These are phyloP conservation scores for Ophiostoma piceae DNA, from an alignment of 2,329 filamentous ascomycete genomes.

Conservation along the genomic window DNA sequence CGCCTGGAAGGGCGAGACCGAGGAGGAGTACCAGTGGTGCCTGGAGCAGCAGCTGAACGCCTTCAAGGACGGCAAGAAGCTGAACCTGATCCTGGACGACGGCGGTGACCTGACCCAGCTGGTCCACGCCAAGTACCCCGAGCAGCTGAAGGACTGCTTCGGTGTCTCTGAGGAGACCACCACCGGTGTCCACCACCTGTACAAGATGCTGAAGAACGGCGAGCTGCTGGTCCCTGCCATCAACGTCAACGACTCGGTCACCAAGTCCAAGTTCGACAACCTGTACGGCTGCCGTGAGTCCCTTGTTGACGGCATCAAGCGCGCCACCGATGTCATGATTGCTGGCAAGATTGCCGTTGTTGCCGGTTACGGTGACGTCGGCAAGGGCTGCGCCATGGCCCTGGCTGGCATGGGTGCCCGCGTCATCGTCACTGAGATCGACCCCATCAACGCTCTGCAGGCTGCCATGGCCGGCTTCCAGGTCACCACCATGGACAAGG, in stretches of 20 bases:
- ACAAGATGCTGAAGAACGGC: constrained; percentile 91
- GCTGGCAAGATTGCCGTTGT: constrained; percentile 98
- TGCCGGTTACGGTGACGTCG: constrained; percentile 97
- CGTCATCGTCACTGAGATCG: constrained; percentile 92
- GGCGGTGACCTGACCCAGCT: constrained; percentile 95
- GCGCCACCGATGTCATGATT: constrained; percentile 99
- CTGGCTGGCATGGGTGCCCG: constrained; percentile 96
- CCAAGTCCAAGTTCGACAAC: constrained; percentile 99
- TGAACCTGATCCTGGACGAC: constrained; percentile 99
- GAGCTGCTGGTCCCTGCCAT: constrained; percentile 88
- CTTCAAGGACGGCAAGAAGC: constrained; percentile 94
- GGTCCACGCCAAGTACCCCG: constrained; percentile 96
- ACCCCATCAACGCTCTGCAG: constrained; percentile 99
- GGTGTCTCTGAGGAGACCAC: constrained; percentile 99
- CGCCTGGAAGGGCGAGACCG: constrained; percentile 82
- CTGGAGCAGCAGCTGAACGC: constrained; percentile 94
- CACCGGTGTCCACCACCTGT: constrained; percentile 98
- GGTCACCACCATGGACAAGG: constrained; percentile 96
- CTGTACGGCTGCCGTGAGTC: constrained; percentile 99
- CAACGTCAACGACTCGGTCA: constrained; percentile 99
- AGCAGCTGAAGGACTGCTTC: constrained; percentile 97
- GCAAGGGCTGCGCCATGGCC: constrained; percentile 95
- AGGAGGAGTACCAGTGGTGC: constrained; percentile 99
- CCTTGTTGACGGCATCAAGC: constrained; percentile 98
- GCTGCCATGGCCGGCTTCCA: constrained; percentile 95